Evolutionary conservation across 2,329 filamentous ascomycete genomes (phyloP), one percentile per base, ranked within the genome.

Genomic region (Paraphoma chrysanthemicola): DNA sequence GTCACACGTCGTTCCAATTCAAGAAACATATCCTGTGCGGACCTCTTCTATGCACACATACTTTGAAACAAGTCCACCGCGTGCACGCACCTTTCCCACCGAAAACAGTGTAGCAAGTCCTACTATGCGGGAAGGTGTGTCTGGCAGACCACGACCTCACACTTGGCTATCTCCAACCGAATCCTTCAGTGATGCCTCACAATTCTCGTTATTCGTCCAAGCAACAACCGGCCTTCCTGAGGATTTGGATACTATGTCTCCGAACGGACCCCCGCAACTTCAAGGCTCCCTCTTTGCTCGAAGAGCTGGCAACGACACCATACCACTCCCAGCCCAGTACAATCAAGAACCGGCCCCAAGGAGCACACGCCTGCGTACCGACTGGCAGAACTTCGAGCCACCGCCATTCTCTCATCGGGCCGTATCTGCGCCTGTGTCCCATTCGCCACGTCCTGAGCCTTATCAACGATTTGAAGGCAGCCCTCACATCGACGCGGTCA

Each of bases 151-250:
- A 43, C 68, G 72, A 46, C 72, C 73, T 28, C 69, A 74, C 41
- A 72, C 72, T 9, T 74, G 71, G 67, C 55, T 74, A 6, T 74
- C 73, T 12, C 70, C 71, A 0, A 73, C 70, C 2, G 73, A 76
- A 33, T 67, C 74, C 10, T 76, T 77, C 48, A 66, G 70, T 8
- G 70, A 76, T 51, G 57, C 69, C 11, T 70, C 71, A 9, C 71
- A 78, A 31, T 76, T 76, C 36, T 74, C 75, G 38, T 67, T 77
- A 1, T 78, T 78, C 44, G 76, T 70, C 18, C 75, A 77, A 65
- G 76, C 76, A 16, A 78, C 74, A 11, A 71, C 68, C 31, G 74
- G 74, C 0, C 64, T 77, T 8, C 62, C 71, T 14, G 64, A 64
- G 28, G 68, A 69, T 23, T 59, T 68, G n/a, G 72, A 73, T n/a